Evolutionary conservation across 768 basidiomycete species (phyloP), one percentile per base, ranked within the genome.

Genomic region (Lenzites betulinus): DNA sequence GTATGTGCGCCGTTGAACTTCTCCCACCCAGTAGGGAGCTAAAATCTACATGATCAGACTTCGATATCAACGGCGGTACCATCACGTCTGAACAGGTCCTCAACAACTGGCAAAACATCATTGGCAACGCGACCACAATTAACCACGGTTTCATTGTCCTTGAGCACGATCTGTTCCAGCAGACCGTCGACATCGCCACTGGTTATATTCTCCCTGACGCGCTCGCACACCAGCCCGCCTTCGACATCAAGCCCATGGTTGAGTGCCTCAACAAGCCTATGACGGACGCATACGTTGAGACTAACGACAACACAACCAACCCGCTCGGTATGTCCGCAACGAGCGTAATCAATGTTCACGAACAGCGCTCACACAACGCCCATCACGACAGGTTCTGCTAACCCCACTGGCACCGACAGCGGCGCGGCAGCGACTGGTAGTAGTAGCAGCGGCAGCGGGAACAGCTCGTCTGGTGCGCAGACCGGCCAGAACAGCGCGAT

Each of bases 201-300:
- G 92, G 90, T 38, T 94, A 94, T 76, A 86, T 94, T 68, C 81
- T 94, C 16, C 93, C 93, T 2, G 85, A 87, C 68, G 93, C 90
- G 7, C 76, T 92, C 61, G 85, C 87, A 3, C 83, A 82, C 70
- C 75, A 80, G 38, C 86, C 86, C 20, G 55, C 76, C 18, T 87
- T 92, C 77, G 83, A 78, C 47, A 87, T 95, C 61, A 75, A 83
- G 73, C 87, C 90, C 18, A 88, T 95, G 70, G 77, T 87, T 58
- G 63, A 73, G 3, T 97, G 94, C 77, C 67, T 89, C 63, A 81
- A 85, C 69, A 76, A 79, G 71, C 71, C 77, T 15, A 65, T 86
- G 18, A 63, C 72, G 20, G 84, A 93, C 68, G 85, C 90, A 2
- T 96, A 95, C 76, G 77, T 92, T 60, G 92, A 95, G 78, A 90